Conservation (phyloP, 495 filamentous ascomycete genomes). For the Podospora appendiculata region DNA sequence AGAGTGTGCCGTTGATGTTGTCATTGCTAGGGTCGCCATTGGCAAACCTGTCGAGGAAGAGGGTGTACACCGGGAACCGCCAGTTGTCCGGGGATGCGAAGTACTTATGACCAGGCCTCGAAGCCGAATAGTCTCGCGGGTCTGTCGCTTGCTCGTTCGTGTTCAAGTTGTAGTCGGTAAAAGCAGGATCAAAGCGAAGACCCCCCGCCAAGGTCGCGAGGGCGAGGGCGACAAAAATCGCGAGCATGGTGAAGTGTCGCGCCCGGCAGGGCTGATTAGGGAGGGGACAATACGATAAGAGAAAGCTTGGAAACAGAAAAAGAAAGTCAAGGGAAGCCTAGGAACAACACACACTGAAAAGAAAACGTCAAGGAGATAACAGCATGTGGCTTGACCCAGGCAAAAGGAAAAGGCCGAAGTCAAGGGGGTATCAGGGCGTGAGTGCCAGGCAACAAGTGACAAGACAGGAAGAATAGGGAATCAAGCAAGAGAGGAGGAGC, state of each 20-base stretch:
- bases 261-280: constrained; percentile 9
- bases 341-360: not conserved
- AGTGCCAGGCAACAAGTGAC: constrained; percentile 1
- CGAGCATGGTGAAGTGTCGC: constrained; percentile 10
- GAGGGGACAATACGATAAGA: not conserved
- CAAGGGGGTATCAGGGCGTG: constrained; percentile 6
- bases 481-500: constrained; percentile 1
- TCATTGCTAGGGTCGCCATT: constrained; percentile 66
- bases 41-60: constrained; percentile 61
- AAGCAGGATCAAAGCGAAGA: constrained; percentile 47
- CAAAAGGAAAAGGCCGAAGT: not conserved
- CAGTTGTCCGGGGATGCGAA: constrained; percentile 55
- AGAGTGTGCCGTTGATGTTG: constrained; percentile 57
- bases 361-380: not conserved
- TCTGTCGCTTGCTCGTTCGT: constrained; percentile 48
- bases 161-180: constrained; percentile 54
- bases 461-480: not conserved
- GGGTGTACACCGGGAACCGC: constrained; percentile 63
- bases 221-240: not conserved
- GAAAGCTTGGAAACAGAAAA: not conserved
- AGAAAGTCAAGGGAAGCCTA: not conserved
- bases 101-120: constrained; percentile 51
- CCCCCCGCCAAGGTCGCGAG: constrained; percentile 14
- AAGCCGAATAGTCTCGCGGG: constrained; percentile 53
- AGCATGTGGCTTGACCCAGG: constrained; percentile 1